These are phyloP conservation scores for Hysterangium stoloniferum DNA, from an alignment of 768 basidiomycete genomes.

Conservation along the genomic window DNA sequence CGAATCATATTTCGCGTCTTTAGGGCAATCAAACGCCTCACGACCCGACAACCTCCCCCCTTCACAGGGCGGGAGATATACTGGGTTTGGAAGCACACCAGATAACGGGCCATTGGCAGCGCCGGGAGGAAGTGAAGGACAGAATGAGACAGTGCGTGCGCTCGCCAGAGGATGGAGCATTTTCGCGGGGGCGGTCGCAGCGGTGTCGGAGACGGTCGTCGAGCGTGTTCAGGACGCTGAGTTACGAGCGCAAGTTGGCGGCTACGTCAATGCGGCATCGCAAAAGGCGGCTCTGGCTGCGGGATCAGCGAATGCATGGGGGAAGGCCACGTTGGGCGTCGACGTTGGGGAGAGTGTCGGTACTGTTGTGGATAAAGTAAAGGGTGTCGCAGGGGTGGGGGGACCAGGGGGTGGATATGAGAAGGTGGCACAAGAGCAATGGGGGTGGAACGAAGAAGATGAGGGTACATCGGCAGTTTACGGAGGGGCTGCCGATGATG, in stretches of 20 bases:
- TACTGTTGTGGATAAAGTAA: conserved; percentile 58
- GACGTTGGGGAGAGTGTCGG: conserved; percentile 78
- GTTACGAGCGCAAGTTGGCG: conserved; percentile 66
- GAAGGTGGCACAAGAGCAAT: conserved; percentile 24
- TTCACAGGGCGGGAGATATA: conserved; percentile 88
- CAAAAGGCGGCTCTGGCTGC: conserved; percentile 57
- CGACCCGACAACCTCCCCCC: conserved; percentile 79
- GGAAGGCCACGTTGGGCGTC: conserved; percentile 68
- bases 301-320: conserved; percentile 66
- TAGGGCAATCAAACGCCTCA: conserved; percentile 75
- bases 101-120: conserved; percentile 53
- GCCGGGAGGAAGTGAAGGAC: conserved; percentile 73
- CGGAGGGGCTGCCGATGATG: conserved; percentile 45
- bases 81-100: conserved; percentile 88
- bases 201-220: conserved; percentile 70
- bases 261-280: conserved; percentile 64
- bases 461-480: conserved; percentile 58
- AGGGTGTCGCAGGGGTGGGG: conserved; percentile 46
- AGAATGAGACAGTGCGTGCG: conserved; percentile 79
- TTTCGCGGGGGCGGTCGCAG: conserved; percentile 78
- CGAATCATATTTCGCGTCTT: conserved; percentile 75
- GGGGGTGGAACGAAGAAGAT: conserved; percentile 27
- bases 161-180: conserved; percentile 93
- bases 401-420: conserved; percentile 39
- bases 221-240: conserved; percentile 76